These are phyloP conservation scores for Persicaria tinctoria DNA, from an alignment of 148 eudicot genomes.

Conservation along the genomic window DNA sequence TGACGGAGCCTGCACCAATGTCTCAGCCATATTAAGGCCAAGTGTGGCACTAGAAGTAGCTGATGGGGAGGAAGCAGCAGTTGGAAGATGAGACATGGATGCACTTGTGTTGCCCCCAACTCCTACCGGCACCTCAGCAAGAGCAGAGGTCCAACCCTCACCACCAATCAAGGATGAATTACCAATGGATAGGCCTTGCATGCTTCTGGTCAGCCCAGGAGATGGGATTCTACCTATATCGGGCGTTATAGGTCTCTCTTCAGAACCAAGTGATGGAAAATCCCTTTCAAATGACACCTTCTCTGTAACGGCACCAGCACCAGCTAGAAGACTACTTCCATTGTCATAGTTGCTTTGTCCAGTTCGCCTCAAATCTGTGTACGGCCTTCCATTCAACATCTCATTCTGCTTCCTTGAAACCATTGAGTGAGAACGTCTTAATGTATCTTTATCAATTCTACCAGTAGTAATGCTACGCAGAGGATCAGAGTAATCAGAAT, in stretches of 20 bases:
- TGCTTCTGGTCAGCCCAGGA: constrained; percentile 56
- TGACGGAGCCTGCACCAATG: constrained; percentile 68
- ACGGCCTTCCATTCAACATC: constrained; percentile 23
- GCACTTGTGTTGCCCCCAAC: constrained; percentile 31
- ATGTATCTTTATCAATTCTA: constrained; percentile 41
- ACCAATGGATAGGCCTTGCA: constrained; percentile 53
- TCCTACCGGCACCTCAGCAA: constrained; percentile 65
- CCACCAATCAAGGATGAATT: constrained; percentile 47
- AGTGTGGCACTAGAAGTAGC: constrained; percentile 25
- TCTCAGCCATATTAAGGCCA: constrained; percentile 83
- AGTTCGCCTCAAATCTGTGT: constrained; percentile 25
- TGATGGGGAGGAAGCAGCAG: constrained; percentile 22
- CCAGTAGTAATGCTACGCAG: constrained; percentile 38
- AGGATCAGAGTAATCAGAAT: constrained; percentile 53
- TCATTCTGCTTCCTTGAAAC: constrained; percentile 49
- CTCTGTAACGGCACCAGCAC: constrained; percentile 24
- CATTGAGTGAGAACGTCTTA: constrained; percentile 64
- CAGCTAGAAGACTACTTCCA: constrained; percentile 35
- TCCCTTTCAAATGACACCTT: constrained; percentile 68
- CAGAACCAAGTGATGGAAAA: constrained; percentile 65
- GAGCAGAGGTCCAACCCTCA: constrained; percentile 86
- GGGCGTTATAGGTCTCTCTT: constrained; percentile 52
- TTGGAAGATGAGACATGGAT: constrained; percentile 15
- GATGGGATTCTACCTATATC: constrained; percentile 62
- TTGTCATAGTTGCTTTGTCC: constrained; percentile 20